phyloP scores from a whole-genome alignment of 129 eudicot genomes.

The Escallonia herrerae region DNA sequence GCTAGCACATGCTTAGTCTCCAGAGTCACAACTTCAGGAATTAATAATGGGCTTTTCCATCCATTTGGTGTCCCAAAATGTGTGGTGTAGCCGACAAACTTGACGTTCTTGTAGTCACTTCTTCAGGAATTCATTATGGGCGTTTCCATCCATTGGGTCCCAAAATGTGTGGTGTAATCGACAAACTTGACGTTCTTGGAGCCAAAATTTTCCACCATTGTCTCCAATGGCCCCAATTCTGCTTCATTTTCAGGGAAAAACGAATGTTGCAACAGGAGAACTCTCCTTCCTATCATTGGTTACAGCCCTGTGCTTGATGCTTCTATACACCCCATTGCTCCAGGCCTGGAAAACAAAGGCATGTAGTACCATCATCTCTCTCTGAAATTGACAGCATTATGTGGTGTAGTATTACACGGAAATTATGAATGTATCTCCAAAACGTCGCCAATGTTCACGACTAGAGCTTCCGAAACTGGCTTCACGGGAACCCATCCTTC shows the following conservation, averaged over 20 bases:
- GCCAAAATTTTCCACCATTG: constrained; percentile 9
- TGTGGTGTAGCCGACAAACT: constrained; percentile 13
- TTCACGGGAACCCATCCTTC: constrained; percentile 34
- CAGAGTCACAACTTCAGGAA: constrained; percentile 4
- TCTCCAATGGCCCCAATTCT: constrained; percentile 7
- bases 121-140: constrained; percentile 7
- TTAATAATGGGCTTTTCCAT: constrained; percentile 4
- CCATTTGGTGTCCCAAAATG: constrained; percentile 10
- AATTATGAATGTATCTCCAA: constrained; percentile 21
- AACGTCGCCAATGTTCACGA: constrained; percentile 38
- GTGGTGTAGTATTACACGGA: background rate
- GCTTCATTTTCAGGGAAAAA: constrained; percentile 14
- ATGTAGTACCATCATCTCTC: background rate
- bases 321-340: constrained; percentile 37
- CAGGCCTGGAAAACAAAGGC: constrained; percentile 15
- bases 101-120: constrained; percentile 2
- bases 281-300: constrained; percentile 10
- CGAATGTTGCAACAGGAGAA: constrained; percentile 21
- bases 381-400: background rate
- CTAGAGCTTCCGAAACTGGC: constrained; percentile 29
- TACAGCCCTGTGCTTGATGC: constrained; percentile 30
- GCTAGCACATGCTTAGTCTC: too few species aligned
- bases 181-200: constrained; percentile 14
- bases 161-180: constrained; percentile 10
- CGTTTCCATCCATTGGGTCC: constrained; percentile 14